Base-by-base conservation (phyloP, 371 early-diverging fungal species). In the Mucor piriformis region DNA sequence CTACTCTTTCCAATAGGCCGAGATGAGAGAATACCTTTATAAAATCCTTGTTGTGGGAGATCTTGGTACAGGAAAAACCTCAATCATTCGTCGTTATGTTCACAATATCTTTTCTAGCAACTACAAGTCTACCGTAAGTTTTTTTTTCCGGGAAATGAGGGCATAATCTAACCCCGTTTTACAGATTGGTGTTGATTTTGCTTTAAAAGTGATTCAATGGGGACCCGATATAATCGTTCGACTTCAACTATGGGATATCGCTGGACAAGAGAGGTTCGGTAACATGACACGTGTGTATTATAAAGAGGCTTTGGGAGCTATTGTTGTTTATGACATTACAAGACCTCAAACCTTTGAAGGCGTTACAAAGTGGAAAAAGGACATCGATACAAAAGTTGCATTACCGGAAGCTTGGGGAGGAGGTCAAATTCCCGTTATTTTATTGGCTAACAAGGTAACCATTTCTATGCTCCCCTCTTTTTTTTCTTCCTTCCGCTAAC, bases 171-270 rank as follows among this genome's bases (percentile, higher is more conserved):
- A 44, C 8, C 44, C 2, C n/a, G 23, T 8, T 24, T 4, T 48
- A 18, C 59, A 87, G 85, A 87, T 87, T 70, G 93, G 93, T 35
- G 93, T 92, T 46, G 93, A 92, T 56, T 92, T 92, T 74, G 90
- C 90, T 27, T 80, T 91, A 46, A 92, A 92, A 69, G 87, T 88
- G 25, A 82, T 91, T 47, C 84, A 85, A 50, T 84, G 83, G 83
- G 78, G 74, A 40, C 70, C 74, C 20, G 74, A 72, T 29, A 67
- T 82, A 13, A 82, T 84, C 48, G 82, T 87, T 44, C 73, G 85
- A 59, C 78, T 87, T 57, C 91, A 93, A 60, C 76, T 93, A 24
- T 93, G 93, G 93, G 93, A 93, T 69, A 93, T 90, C 69, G 92
- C 92, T 11, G 93, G 93, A 21, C 7, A 92, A 64, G 92, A 91